Base-by-base conservation (phyloP, 192 early-diverging fungal genomes). In the Coemansia umbellata region DNA sequence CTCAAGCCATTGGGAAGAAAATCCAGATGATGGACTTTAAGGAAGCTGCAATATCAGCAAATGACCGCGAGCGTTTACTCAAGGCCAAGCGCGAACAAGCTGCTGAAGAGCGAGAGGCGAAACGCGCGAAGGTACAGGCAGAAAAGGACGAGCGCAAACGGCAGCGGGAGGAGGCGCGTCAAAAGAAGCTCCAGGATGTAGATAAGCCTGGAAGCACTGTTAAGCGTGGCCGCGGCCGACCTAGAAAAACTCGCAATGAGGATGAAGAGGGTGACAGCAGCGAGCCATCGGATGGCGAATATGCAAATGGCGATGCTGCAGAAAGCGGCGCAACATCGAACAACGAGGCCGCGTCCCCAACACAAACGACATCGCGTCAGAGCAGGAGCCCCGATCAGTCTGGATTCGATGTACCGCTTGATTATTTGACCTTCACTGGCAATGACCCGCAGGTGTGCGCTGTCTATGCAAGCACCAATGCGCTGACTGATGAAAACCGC, bases 391-490 rank as follows among this genome's bases (percentile, higher is more conserved):
- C 45, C 21, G 36, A 18, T 3, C 26, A 30, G 21, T 42, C 41
- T 17, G 31, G 26, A 22, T 58, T 50, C 10, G 57, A 66, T 8
- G 44, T 60, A 11, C 66, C 59, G 39, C 31, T 31, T 24, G 71
- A 67, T 41, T 74, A 74, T 37, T 24, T 40, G 23, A 58, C 40
- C n/a, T 74, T 58, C 28, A 45, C 37, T 5, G 71, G 71, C 4
- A 35, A 53, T 42, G 60, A 57, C 9, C 39, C 35, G 13, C 54
- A 62, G 43, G 39, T 45, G 14, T 50, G 41, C 14, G 59, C 71
- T 0, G 54, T 74, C 15, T 74, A 74, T 31, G 36, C 58, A 10
- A 37, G 55, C 18, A 63, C 71, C 15, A 74, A 74, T 26, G 60
- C 47, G 27, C 33, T 74, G 22, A 52, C 44, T 1, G 71, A 74